phyloP scores from a whole-genome alignment of 306 rosid genomes.

The Styphnolobium japonicum region DNA sequence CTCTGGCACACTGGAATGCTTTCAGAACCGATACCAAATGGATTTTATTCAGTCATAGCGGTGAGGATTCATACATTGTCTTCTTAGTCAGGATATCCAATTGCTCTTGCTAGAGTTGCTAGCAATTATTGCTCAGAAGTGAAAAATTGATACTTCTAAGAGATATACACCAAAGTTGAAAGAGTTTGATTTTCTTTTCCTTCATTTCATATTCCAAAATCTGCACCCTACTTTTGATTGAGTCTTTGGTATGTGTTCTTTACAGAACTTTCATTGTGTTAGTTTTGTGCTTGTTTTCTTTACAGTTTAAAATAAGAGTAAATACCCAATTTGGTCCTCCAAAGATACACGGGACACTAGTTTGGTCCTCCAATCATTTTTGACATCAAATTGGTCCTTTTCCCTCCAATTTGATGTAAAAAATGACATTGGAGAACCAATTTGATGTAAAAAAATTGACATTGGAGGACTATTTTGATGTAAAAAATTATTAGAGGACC shows the following conservation, averaged over 20 bases:
- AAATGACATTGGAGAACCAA: too few relatives aligned
- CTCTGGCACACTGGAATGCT: constrained; percentile 93
- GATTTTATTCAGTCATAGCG: constrained; percentile 87
- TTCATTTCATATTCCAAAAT: background rate
- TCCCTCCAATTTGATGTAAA: too few relatives aligned
- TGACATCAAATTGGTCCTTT: too few relatives aligned
- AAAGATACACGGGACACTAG: too few relatives aligned
- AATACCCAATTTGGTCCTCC: too few relatives aligned
- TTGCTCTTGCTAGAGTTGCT: constrained; percentile 10
- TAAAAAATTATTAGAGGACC: too few relatives aligned
- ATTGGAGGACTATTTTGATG: too few relatives aligned
- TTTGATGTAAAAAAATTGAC: too few relatives aligned
- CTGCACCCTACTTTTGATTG: background rate
- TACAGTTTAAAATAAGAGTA: background rate
- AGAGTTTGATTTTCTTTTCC: background rate
- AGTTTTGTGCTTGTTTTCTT: background rate
- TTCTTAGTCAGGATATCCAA: constrained; percentile 10
- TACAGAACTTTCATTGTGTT: background rate
- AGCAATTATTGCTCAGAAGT: background rate
- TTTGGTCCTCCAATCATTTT: too few relatives aligned
- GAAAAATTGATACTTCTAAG: background rate
- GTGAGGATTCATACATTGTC: constrained; percentile 45
- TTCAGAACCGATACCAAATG: constrained; percentile 86
- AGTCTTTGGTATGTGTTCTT: background rate
- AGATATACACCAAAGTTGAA: background rate